Percentiles rank a stretch among this genome's conserved stretches.
phyloP scores from a whole-genome alignment of 2,329 filamentous ascomycete species.

The Pyricularia grisea region DNA sequence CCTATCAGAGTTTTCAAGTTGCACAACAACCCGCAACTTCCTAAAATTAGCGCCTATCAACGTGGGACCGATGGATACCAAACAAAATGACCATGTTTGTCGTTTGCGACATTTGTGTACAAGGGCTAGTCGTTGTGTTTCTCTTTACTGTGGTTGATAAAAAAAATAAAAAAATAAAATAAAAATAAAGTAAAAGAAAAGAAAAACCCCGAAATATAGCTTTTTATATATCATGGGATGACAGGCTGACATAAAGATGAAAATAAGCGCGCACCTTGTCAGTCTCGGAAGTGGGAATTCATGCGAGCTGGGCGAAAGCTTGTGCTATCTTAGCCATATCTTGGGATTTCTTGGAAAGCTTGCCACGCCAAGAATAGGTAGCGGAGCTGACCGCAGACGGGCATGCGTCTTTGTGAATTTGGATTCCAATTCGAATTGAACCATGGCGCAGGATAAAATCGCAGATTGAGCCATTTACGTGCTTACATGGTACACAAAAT shows the following conservation, averaged over 20 bases:
- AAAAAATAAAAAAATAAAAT: not conserved
- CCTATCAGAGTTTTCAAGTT: not conserved
- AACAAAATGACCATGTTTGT: not conserved
- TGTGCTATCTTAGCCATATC: not conserved
- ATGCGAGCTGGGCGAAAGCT: constrained; percentile 1
- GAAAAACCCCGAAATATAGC: not conserved
- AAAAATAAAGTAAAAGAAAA: too few relatives aligned
- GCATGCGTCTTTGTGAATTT: too few relatives aligned
- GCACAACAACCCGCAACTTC: not conserved
- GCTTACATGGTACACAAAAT: not conserved
- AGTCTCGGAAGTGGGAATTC: not conserved
- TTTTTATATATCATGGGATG: not conserved
- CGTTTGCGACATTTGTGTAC: not conserved
- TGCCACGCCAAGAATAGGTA: not conserved
- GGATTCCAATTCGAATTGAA: too few relatives aligned
- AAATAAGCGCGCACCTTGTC: not conserved
- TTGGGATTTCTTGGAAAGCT: not conserved
- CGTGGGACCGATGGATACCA: not conserved
- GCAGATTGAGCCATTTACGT: too few relatives aligned
- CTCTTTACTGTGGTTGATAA: not conserved
- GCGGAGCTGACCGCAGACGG: too few relatives aligned
- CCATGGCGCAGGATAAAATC: not conserved
- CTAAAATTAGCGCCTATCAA: not conserved
- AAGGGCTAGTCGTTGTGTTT: not conserved
- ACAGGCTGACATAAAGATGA: not conserved